phyloP scores from a whole-genome alignment of 2,329 filamentous ascomycete species.

The Cladosporium sp. region DNA sequence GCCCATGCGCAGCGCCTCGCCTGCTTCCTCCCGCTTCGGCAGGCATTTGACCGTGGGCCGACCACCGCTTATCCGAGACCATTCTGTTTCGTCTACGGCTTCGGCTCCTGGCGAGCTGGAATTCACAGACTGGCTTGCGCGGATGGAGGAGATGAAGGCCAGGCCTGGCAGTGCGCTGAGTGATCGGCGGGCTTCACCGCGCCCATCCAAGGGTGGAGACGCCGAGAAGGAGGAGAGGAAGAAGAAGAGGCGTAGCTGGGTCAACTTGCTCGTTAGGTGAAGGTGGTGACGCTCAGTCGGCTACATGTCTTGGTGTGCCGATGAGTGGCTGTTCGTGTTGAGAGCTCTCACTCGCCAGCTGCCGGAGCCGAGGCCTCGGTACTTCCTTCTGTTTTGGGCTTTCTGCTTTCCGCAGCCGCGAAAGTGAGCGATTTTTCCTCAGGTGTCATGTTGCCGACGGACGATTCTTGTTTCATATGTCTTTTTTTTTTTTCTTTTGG shows the following conservation, averaged over 20 bases:
- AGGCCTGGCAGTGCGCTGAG: neutral
- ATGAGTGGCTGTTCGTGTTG: no score
- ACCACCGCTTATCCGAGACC: neutral
- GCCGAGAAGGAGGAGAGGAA: constrained; percentile 5
- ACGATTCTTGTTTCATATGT: no score
- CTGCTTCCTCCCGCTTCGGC: neutral
- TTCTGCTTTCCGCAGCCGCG: no score
- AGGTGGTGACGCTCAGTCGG: neutral
- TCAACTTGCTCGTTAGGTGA: constrained; percentile 7
- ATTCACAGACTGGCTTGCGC: constrained; percentile 4
- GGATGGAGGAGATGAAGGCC: constrained; percentile 2
- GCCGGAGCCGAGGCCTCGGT: no score
- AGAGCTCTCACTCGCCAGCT: no score
- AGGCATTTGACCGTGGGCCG: neutral
- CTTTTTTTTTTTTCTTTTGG: no score
- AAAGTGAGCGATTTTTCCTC: no score
- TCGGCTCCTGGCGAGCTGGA: constrained; percentile 8
- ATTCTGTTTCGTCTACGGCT: neutral
- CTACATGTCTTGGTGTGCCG: no score
- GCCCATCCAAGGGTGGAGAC: neutral
- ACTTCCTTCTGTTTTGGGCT: no score
- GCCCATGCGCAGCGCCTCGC: neutral
- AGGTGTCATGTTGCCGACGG: no score
- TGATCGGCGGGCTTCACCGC: neutral
- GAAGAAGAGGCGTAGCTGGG: constrained; percentile 12